Percentiles rank a stretch among this genome's conserved stretches.
phyloP scores from a whole-genome alignment of 805 yeast genomes.

The Henningerozyma blattae region DNA sequence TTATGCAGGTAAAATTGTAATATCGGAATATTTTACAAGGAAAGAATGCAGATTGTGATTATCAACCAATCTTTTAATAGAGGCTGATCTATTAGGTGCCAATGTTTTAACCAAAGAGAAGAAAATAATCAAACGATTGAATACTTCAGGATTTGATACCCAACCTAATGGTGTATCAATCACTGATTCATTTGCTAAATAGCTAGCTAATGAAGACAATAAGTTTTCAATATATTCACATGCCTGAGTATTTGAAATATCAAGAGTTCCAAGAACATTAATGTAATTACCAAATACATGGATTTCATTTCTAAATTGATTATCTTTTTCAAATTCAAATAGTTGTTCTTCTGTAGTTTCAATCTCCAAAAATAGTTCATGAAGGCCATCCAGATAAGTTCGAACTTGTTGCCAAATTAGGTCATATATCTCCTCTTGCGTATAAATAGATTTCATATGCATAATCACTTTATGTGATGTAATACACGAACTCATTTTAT shows the following conservation, averaged over 20 bases:
- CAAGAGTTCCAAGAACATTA: constrained; percentile 8
- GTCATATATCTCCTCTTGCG: too few relatives aligned
- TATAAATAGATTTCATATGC: constrained; percentile 4
- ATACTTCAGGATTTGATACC: constrained; percentile 15
- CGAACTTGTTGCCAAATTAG: neutral
- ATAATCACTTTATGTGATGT: constrained; percentile 19
- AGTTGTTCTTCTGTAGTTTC: constrained; percentile 16
- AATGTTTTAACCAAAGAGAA: constrained; percentile 2
- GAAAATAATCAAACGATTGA: constrained; percentile 12
- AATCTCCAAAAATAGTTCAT: neutral
- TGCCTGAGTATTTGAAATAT: neutral
- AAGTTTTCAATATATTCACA: constrained; percentile 1
- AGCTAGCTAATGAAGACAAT: neutral
- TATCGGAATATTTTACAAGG: too few relatives aligned
- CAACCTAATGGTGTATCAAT: constrained; percentile 16
- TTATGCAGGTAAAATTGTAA: too few relatives aligned
- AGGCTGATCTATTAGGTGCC: neutral
- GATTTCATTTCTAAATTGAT: constrained; percentile 47
- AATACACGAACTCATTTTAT: constrained; percentile 21
- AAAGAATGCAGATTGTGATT: neutral
- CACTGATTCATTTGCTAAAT: constrained; percentile 1
- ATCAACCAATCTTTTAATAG: neutral
- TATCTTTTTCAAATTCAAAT: constrained; percentile 57
- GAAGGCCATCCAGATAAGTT: neutral
- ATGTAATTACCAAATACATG: constrained; percentile 17